These are phyloP conservation scores for Ceratobasidium sp. DNA, from an alignment of 1,284 basidiomycete genomes.

Conservation along the genomic window DNA sequence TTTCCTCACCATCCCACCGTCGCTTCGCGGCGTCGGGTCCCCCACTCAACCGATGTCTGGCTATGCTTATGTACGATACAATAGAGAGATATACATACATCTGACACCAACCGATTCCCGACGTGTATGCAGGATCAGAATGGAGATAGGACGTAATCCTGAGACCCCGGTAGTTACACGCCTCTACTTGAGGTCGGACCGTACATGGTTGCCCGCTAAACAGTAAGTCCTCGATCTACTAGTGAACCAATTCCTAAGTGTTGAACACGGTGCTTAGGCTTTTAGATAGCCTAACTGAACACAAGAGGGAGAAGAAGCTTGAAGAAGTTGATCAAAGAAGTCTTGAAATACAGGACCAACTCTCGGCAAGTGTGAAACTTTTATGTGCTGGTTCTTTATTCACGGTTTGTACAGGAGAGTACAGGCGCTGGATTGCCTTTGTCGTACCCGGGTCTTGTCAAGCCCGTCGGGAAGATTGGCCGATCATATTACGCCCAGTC, in stretches of 20 bases:
- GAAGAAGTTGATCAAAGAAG: not conserved
- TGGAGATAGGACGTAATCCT: not conserved
- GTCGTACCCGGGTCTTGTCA: conserved; percentile 8
- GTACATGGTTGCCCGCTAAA: conserved; percentile 12
- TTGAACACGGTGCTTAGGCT: not conserved
- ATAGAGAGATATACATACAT: no score
- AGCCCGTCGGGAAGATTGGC: not conserved
- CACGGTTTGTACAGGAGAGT: not conserved
- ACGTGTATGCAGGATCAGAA: not conserved
- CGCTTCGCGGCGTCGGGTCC: no score
- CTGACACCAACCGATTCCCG: no score
- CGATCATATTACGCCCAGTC: conserved; percentile 19
- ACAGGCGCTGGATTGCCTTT: not conserved
- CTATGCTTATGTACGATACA: no score
- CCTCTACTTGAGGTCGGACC: conserved; percentile 3
- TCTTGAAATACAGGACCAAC: not conserved
- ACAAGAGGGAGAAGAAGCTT: not conserved
- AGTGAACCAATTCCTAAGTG: not conserved
- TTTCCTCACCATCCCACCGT: no score
- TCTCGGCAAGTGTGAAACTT: not conserved
- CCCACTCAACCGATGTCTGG: no score
- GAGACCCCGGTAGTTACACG: not conserved
- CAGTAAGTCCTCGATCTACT: not conserved
- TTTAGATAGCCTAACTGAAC: not conserved
- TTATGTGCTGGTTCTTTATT: not conserved